Evolutionary conservation across 1,284 basidiomycete genomes (phyloP).

Genomic region (Pyrrhoderma noxium): DNA sequence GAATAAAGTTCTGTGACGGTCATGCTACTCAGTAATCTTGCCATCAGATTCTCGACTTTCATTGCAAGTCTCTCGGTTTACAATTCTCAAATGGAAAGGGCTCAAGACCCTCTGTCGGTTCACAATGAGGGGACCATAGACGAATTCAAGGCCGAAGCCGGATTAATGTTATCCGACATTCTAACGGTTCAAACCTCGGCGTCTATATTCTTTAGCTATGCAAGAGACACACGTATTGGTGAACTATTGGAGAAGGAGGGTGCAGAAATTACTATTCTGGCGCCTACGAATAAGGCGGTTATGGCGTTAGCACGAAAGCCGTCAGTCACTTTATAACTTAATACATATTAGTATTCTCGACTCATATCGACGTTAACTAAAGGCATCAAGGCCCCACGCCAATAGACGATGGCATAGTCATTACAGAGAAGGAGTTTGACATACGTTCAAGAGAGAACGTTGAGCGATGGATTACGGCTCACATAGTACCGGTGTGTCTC

Average conservation of each 20-base stretch:
- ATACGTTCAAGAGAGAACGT: conserved; percentile 52
- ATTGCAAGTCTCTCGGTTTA: conserved; percentile 4
- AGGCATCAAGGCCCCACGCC: conserved; percentile 50
- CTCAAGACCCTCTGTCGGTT: conserved; percentile 22
- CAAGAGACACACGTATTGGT: conserved; percentile 59
- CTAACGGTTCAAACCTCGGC: conserved; percentile 64
- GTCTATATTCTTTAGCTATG: conserved; percentile 77
- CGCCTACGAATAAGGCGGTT: conserved; percentile 76
- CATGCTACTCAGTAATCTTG: conserved; percentile 8
- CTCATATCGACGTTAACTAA: neutral
- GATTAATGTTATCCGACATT: conserved; percentile 56
- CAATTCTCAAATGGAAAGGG: neutral
- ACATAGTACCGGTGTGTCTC: conserved; percentile 61
- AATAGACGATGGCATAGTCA: conserved; percentile 37
- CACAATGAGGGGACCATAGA: conserved; percentile 27
- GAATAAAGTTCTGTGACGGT: neutral
- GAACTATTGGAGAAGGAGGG: conserved; percentile 36
- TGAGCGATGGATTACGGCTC: conserved; percentile 62
- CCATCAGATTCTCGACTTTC: conserved; percentile 9
- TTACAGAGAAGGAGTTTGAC: conserved; percentile 61
- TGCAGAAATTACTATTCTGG: conserved; percentile 50
- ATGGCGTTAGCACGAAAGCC: conserved; percentile 69
- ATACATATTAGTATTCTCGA: neutral
- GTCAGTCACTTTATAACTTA: conserved; percentile 35
- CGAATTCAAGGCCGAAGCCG: conserved; percentile 23